These are phyloP conservation scores for Hamigera avellanea DNA, from an alignment of 495 filamentous ascomycete species.

Conservation along the genomic window DNA sequence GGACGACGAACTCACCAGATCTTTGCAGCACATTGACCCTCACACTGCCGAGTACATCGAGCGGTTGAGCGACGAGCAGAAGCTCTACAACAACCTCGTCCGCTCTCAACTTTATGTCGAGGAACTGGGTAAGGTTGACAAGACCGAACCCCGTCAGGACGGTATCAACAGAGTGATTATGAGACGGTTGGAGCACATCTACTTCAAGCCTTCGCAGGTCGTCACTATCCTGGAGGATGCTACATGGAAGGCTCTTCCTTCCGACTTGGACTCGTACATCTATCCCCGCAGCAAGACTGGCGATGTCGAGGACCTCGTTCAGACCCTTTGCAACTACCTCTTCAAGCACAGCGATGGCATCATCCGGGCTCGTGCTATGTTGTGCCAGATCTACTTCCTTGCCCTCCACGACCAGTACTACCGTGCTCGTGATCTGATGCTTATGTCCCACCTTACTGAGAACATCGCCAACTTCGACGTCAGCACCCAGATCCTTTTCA, in stretches of 20 bases:
- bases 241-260: conserved; percentile 75
- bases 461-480: conserved; percentile 92
- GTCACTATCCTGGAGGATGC: conserved; percentile 86
- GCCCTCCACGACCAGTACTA: conserved; percentile 96
- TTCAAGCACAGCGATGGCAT: conserved; percentile 91
- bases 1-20: conserved; percentile 94
- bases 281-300: conserved; percentile 53
- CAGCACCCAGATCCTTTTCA: conserved; percentile 95
- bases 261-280: conserved; percentile 60
- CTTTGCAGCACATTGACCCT: conserved; percentile 91
- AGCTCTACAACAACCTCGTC: conserved; percentile 86
- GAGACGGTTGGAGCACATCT: conserved; percentile 88
- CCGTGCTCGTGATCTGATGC: conserved; percentile 93
- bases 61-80: conserved; percentile 76
- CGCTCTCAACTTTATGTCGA: conserved; percentile 81
- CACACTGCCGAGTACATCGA: conserved; percentile 99
- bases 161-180: conserved; percentile 84
- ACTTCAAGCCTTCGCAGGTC: conserved; percentile 97
- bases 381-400: conserved; percentile 97
- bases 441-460: conserved; percentile 99
- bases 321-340: conserved; percentile 85
- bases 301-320: conserved; percentile 66
- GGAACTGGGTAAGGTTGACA: conserved; percentile 53
- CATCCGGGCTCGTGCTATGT: conserved; percentile 89
- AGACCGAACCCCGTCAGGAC: conserved; percentile 67